A percentile compares a stretch with the other conserved stretches of the same genome.
phyloP scores from a whole-genome alignment of 1,284 basidiomycete genomes.

The Porogramme epimiltina region DNA sequence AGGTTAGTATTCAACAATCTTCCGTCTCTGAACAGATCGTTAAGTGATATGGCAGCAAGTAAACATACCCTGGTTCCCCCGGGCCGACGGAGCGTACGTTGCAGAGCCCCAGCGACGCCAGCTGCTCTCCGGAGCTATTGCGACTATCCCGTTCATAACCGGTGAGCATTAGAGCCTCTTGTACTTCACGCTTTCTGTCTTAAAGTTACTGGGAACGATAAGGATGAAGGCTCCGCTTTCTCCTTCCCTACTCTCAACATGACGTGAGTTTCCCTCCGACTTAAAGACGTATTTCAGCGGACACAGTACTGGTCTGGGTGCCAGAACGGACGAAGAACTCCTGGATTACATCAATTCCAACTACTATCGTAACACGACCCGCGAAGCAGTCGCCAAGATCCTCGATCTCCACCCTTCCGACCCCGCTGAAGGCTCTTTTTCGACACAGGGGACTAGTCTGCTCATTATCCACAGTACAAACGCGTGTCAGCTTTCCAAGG shows the following conservation, averaged over 20 bases:
- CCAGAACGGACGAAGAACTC: conserved; percentile 22
- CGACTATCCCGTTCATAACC: conserved; percentile 28
- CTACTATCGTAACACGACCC: conserved; percentile 9
- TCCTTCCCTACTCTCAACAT: conserved; percentile 24
- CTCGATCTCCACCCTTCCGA: conserved; percentile 38
- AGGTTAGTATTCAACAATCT: conserved; percentile 13
- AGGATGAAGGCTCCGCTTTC: conserved; percentile 38
- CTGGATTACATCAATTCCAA: conserved; percentile 13
- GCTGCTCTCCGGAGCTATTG: conserved; percentile 15
- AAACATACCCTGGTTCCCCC: conserved; percentile 34
- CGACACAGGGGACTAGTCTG: conserved; percentile 43
- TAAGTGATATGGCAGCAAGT: not conserved
- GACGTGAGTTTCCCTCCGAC: conserved; percentile 16
- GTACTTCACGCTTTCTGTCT: not conserved
- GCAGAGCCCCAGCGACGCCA: conserved; percentile 19
- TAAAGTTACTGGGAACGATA: conserved; percentile 26
- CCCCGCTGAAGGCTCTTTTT: conserved; percentile 51
- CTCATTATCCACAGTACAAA: conserved; percentile 50
- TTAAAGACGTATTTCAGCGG: not conserved
- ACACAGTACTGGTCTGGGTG: too few species aligned
- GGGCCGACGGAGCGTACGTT: conserved; percentile 41
- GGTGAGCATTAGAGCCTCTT: conserved; percentile 9
- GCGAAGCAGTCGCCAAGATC: not conserved
- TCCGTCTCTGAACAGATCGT: too few species aligned
- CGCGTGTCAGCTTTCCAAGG: conserved; percentile 50